Evolutionary conservation across 2,329 filamentous ascomycete species (phyloP).

Genomic region (Penicillium sp.): DNA sequence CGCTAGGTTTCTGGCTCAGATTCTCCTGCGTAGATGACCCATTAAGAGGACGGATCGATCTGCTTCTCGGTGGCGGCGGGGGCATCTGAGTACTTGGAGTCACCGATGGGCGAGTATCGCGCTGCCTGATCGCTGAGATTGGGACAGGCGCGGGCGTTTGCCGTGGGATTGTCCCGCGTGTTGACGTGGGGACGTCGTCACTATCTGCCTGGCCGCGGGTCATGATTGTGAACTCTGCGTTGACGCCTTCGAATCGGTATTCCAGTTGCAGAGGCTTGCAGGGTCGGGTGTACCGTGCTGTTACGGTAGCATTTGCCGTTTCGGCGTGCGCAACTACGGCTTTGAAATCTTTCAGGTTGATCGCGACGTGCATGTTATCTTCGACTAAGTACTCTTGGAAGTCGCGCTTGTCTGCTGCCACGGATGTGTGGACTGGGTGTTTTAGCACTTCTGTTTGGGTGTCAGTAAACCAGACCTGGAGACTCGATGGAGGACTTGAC

Average conservation of each 20-base stretch:
- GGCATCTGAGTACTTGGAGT: slow-evolving; percentile 26
- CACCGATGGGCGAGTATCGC: slow-evolving; percentile 6
- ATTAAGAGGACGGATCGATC: slow-evolving; percentile 32
- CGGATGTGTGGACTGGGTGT: slow-evolving; percentile 62
- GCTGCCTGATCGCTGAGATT: slow-evolving; percentile 9
- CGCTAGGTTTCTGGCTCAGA: slow-evolving; percentile 17
- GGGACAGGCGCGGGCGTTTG: slow-evolving; percentile 33
- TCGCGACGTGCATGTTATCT: slow-evolving; percentile 59
- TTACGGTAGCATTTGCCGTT: slow-evolving; percentile 53
- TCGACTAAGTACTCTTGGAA: slow-evolving; percentile 60
- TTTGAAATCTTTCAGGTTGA: slow-evolving; percentile 65
- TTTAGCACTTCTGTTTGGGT: slow-evolving; percentile 56
- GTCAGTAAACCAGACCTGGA: neutral
- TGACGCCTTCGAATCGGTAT: slow-evolving; percentile 55
- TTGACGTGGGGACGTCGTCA: slow-evolving; percentile 38
- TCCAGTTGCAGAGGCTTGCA: slow-evolving; percentile 59
- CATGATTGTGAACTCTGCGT: slow-evolving; percentile 63
- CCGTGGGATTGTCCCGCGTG: slow-evolving; percentile 37
- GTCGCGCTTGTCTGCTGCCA: slow-evolving; percentile 59
- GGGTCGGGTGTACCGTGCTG: slow-evolving; percentile 58
- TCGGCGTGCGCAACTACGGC: slow-evolving; percentile 62
- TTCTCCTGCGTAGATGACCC: slow-evolving; percentile 28
- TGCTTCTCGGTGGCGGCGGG: slow-evolving; percentile 26
- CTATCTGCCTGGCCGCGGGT: slow-evolving; percentile 55
- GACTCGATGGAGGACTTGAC: neutral